Percentiles rank a stretch among this genome's conserved stretches.
Evolutionary conservation across 768 basidiomycete genomes (phyloP).

Genomic region (Russula emetica): DNA sequence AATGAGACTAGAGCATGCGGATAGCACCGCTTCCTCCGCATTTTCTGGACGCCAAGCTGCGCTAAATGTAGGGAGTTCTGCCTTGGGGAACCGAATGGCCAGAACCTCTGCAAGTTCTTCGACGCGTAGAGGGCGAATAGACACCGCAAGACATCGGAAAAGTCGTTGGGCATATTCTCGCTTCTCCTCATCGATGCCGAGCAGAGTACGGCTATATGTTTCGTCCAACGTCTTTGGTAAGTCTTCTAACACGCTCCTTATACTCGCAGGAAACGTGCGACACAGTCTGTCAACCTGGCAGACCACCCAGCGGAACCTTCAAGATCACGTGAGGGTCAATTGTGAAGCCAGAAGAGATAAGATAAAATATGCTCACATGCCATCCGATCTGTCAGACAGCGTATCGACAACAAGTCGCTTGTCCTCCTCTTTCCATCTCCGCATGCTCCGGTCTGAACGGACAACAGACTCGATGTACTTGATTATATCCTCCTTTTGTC

Average conservation of each 20-base stretch:
- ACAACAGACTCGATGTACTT: neutral
- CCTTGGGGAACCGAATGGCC: slow-evolving; percentile 1
- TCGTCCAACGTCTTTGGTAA: slow-evolving; percentile 4
- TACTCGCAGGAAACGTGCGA: neutral
- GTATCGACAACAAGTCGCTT: neutral
- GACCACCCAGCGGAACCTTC: slow-evolving; percentile 12
- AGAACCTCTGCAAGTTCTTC: slow-evolving; percentile 16
- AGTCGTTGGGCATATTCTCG: neutral
- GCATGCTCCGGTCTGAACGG: neutral
- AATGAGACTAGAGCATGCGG: neutral
- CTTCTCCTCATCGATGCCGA: neutral
- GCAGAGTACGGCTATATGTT: neutral
- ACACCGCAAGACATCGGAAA: slow-evolving; percentile 1
- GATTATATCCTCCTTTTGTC: neutral
- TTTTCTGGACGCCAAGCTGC: slow-evolving; percentile 2
- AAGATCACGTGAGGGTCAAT: neutral
- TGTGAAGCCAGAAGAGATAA: fast-evolving
- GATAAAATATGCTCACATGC: slow-evolving; percentile 3
- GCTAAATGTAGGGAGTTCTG: neutral
- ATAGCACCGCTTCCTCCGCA: neutral
- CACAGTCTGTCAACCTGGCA: slow-evolving; percentile 8
- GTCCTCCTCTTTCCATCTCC: neutral
- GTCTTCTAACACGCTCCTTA: neutral
- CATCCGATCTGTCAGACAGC: slow-evolving; percentile 1
- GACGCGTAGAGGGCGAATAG: slow-evolving; percentile 9